These are phyloP conservation scores for Choanephora cucurbitarum DNA, from an alignment of 371 early-diverging fungal species.

Conservation along the genomic window DNA sequence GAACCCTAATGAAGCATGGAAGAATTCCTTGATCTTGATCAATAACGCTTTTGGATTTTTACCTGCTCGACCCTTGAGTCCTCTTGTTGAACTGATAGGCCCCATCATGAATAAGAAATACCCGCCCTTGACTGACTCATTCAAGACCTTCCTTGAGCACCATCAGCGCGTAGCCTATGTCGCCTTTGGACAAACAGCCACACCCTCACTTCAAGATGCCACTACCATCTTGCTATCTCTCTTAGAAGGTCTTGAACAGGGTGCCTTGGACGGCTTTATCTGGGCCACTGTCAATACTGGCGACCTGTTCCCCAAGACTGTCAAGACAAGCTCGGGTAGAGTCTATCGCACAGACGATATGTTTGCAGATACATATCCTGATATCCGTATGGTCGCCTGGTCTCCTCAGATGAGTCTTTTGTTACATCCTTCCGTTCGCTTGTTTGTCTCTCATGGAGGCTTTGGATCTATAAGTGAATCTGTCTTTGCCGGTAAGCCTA, in stretches of 20 bases:
- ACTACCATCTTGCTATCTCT: conserved; percentile 25
- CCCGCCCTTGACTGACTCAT: conserved; percentile 10
- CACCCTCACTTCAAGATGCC: conserved; percentile 9
- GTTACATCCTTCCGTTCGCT: conserved; percentile 26
- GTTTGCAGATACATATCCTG: background rate
- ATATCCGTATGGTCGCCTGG: conserved; percentile 24
- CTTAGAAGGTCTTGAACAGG: conserved; percentile 20
- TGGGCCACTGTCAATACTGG: conserved; percentile 26
- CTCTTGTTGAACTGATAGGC: conserved; percentile 36
- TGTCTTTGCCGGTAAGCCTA: conserved; percentile 30
- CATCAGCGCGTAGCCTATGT: conserved; percentile 32
- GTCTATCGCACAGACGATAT: conserved; percentile 1
- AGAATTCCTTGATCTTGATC: conserved; percentile 21
- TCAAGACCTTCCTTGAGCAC: conserved; percentile 17
- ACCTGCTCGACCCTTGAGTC: conserved; percentile 28
- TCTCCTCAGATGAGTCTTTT: conserved; percentile 47
- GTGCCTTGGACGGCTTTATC: conserved; percentile 33
- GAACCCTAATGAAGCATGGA: background rate
- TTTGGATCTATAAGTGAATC: conserved; percentile 38
- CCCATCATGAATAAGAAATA: conserved; percentile 28
- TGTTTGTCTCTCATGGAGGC: conserved; percentile 48
- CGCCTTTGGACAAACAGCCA: conserved; percentile 40
- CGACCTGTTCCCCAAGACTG: conserved; percentile 11
- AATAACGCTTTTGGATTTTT: conserved; percentile 28
- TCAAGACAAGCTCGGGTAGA: conserved; percentile 6